These are phyloP conservation scores for Clarireedia monteithiana DNA, from an alignment of 2,329 filamentous ascomycete genomes.

Conservation along the genomic window DNA sequence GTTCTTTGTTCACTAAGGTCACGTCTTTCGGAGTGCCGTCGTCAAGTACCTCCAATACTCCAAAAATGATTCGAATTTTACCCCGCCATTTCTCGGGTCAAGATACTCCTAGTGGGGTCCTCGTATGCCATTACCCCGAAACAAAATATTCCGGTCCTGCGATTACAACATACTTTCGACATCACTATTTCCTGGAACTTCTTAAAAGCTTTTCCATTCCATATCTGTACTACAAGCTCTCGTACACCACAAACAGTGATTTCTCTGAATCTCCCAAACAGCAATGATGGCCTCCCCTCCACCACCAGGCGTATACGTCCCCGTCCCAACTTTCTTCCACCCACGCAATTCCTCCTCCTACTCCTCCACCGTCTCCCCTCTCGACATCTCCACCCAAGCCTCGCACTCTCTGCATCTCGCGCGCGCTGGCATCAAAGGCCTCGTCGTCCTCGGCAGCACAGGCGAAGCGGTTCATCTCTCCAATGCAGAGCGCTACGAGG, in stretches of 20 bases:
- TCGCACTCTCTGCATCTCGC: slow-evolving; percentile 53
- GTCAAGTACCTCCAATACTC: background rate
- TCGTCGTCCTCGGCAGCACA: slow-evolving; percentile 55
- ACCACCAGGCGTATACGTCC: slow-evolving; percentile 34
- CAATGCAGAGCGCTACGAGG: slow-evolving; percentile 44
- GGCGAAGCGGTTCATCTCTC: slow-evolving; percentile 57
- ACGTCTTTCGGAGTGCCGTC: background rate
- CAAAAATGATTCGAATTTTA: background rate
- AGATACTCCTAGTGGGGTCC: slow-evolving; percentile 3
- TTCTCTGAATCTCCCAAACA: background rate
- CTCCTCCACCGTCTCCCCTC: slow-evolving; percentile 19
- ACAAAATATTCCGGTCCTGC: background rate
- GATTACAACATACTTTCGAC: background rate
- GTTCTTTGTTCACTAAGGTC: no score
- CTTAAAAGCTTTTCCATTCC: background rate
- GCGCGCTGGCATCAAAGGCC: slow-evolving; percentile 48
- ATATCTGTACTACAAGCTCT: background rate
- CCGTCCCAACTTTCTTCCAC: slow-evolving; percentile 55
- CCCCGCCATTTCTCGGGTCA: slow-evolving; percentile 9
- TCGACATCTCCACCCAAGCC: slow-evolving; percentile 44
- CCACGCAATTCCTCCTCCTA: slow-evolving; percentile 23
- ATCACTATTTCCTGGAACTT: background rate
- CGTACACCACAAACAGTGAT: background rate
- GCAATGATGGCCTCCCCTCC: slow-evolving; percentile 24
- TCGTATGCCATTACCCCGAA: slow-evolving; percentile 4